Evolutionary conservation across 2,329 filamentous ascomycete genomes (phyloP).

Genomic region (Aurifilum marmelostoma): DNA sequence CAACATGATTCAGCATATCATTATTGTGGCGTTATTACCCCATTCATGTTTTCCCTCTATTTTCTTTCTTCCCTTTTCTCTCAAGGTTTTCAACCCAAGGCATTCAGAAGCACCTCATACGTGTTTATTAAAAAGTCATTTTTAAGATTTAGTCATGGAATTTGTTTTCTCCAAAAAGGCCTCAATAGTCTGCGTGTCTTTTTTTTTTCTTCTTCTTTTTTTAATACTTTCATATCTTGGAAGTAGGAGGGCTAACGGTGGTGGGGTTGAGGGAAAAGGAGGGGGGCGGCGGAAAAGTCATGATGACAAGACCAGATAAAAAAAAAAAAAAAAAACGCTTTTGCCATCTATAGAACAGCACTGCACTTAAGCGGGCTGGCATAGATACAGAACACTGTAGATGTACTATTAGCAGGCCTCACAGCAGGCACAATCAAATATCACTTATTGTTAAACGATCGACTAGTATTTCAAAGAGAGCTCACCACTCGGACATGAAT

Average conservation of each 20-base stretch:
- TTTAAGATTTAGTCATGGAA: not conserved
- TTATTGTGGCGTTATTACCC: not conserved
- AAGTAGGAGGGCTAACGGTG: not conserved
- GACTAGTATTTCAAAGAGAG: not conserved
- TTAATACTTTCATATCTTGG: too few relatives aligned
- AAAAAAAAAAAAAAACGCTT: not conserved
- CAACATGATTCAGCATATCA: slow-evolving; percentile 8
- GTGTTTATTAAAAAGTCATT: slow-evolving; percentile 2
- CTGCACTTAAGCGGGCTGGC: not conserved
- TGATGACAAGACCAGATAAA: not conserved
- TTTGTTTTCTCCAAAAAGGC: not conserved
- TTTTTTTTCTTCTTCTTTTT: not conserved
- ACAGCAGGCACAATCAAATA: not conserved
- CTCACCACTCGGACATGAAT: not conserved
- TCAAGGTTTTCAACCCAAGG: not conserved
- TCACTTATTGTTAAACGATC: not conserved
- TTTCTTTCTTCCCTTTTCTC: too few relatives aligned
- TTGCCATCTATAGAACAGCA: not conserved
- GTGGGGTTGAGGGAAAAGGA: too few relatives aligned
- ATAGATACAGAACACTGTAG: not conserved
- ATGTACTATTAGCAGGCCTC: not conserved
- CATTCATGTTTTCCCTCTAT: too few relatives aligned
- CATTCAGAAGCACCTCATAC: not conserved
- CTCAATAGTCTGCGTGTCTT: not conserved
- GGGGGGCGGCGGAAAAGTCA: not conserved